Evolutionary conservation across 257 asterid genomes (phyloP), one percentile per base, ranked within the genome.

Genomic region (Solanum infundibuliforme): DNA sequence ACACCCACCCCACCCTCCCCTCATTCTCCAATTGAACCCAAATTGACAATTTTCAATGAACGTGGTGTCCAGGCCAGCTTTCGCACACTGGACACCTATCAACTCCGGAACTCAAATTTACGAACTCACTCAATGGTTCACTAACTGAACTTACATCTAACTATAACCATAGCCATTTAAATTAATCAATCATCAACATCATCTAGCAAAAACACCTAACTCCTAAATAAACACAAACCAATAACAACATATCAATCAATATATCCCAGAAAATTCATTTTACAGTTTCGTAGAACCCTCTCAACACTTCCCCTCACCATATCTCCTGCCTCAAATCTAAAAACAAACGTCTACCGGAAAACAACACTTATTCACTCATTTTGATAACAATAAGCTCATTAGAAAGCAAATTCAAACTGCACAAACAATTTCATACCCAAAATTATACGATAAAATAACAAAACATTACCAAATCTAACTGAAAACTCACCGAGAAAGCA

Each of bases 121-220:
- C 5, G 0, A 25, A 55, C 65, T 20, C 66, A 20, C 0, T 55
- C 66, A 39, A 7, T 2, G 12, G 7, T 12, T 5, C 18, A 13
- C 38, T 43, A 43, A 41, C 84, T 41, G n/a, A 43, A 9, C 16
- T 43, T 79, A 8, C 11, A 77, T 25, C 65, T 41, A 25, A 25
- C 65, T 25, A 77, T 2, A 8, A 0, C 18, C 29, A 29, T 20
- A 73, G 41, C 62, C 23, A 25, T 2, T 1, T 27, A 4, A 27
- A 79, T 0, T 29, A 79, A 43, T 14, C 20, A 43, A 79, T 14
- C 16, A 43, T 79, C 84, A 41, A 41, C 13, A 79, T 8, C 5
- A 43, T 79, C 38, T 8, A 12, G 25, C 38, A 14, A 10, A 12
- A 39, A 38, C 6, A 65, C 7, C 11, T 23, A 39, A 3, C 60